These are phyloP conservation scores for Melanogaster broomeanus DNA, from an alignment of 768 basidiomycete species.

Conservation along the genomic window DNA sequence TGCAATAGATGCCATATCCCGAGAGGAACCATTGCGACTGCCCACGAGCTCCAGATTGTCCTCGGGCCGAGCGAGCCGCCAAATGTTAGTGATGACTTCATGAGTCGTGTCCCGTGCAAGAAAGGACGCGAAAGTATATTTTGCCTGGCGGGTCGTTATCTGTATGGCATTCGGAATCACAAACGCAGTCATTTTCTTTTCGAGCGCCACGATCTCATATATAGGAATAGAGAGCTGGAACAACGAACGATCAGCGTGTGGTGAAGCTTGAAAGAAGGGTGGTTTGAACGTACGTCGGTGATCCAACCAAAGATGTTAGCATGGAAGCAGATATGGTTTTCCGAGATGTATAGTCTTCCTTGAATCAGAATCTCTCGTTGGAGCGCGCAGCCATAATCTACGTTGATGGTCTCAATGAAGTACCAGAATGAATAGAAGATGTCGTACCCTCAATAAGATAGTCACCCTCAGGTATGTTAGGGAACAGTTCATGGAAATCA, in stretches of 20 bases:
- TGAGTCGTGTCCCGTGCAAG: constrained; percentile 94
- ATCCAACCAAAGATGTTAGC: constrained; percentile 99
- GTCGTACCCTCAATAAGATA: constrained; percentile 93
- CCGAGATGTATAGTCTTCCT: constrained; percentile 94
- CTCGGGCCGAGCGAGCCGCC: constrained; percentile 86
- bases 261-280: background rate
- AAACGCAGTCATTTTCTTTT: constrained; percentile 97
- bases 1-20: constrained; percentile 18
- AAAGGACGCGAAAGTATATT: constrained; percentile 96
- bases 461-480: constrained; percentile 88
- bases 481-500: constrained; percentile 95
- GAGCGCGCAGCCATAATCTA: constrained; percentile 97
- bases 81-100: constrained; percentile 95
- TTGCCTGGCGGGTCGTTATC: constrained; percentile 76
- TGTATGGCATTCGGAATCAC: constrained; percentile 97
- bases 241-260: constrained; percentile 7
- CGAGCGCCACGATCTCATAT: constrained; percentile 80
- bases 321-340: constrained; percentile 99
- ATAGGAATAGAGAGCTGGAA: constrained; percentile 83
- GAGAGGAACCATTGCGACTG: constrained; percentile 15
- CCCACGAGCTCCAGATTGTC: constrained; percentile 32
- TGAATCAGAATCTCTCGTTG: constrained; percentile 97
- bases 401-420: constrained; percentile 1
- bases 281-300: constrained; percentile 71
- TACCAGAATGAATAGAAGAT: background rate